Conservation (phyloP, 1,284 basidiomycete species). For the Marasmius sp. region DNA sequence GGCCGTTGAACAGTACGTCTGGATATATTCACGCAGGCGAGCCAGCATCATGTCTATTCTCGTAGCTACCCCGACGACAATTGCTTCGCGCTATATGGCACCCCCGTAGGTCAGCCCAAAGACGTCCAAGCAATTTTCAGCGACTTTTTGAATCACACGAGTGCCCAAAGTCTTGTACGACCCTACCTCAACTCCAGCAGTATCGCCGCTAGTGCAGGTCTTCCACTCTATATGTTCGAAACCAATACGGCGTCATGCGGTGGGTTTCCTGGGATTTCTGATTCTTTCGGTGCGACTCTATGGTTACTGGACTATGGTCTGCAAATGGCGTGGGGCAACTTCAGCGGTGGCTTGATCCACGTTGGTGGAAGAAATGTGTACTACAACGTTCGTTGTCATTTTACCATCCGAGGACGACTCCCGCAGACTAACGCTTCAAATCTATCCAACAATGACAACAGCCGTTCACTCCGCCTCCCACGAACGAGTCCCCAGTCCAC, state of each 20-base stretch:
- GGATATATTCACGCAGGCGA: neutral
- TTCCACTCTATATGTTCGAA: slow-evolving; percentile 73
- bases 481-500: slow-evolving; percentile 55
- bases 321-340: slow-evolving; percentile 61
- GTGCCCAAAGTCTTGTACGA: slow-evolving; percentile 42
- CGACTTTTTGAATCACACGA: slow-evolving; percentile 57
- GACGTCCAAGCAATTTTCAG: slow-evolving; percentile 56
- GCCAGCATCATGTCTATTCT: slow-evolving; percentile 21
- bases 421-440: neutral
- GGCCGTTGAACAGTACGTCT: slow-evolving; percentile 48
- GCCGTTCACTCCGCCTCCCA: slow-evolving; percentile 46
- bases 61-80: slow-evolving; percentile 62
- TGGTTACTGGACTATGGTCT: slow-evolving; percentile 71
- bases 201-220: slow-evolving; percentile 33
- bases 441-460: neutral
- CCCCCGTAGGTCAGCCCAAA: slow-evolving; percentile 34
- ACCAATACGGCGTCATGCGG: slow-evolving; percentile 83
- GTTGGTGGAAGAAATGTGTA: slow-evolving; percentile 67
- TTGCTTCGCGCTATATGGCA: slow-evolving; percentile 54
- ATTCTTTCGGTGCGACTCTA: slow-evolving; percentile 70
- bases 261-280: slow-evolving; percentile 74
- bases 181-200: slow-evolving; percentile 48
- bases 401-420: neutral
- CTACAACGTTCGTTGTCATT: slow-evolving; percentile 54
- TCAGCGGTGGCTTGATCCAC: slow-evolving; percentile 58